Conservation (phyloP, 106 monocot species). For the Acorus calamus region DNA sequence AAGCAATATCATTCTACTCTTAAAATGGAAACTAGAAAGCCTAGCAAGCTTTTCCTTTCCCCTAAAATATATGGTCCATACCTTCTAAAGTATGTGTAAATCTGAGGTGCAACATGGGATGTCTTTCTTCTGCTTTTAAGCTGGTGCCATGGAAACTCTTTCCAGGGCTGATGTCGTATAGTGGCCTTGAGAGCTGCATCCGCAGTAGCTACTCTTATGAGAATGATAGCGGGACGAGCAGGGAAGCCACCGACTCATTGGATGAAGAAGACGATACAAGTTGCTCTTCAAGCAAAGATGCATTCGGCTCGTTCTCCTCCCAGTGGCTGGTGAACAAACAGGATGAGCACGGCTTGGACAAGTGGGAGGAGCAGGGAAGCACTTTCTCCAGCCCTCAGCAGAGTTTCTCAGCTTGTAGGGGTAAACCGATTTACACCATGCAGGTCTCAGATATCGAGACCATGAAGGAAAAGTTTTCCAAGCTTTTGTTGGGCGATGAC, state of each 20-base stretch:
- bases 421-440: slow-evolving; percentile 57
- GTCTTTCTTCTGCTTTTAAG: no score
- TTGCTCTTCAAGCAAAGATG: slow-evolving; percentile 75
- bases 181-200: slow-evolving; percentile 77
- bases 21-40: no score
- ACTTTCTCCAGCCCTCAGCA: slow-evolving; percentile 14
- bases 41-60: no score
- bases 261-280: slow-evolving; percentile 61
- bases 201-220: slow-evolving; percentile 56
- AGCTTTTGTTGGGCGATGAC: slow-evolving; percentile 15
- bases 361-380: slow-evolving; percentile 25
- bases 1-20: no score
- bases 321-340: slow-evolving; percentile 32
- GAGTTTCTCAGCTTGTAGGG: slow-evolving; percentile 27
- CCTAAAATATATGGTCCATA: no score
- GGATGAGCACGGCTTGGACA: slow-evolving; percentile 37
- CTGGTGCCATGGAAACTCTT: background rate
- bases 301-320: slow-evolving; percentile 53
- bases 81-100: no score
- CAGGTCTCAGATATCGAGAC: slow-evolving; percentile 6
- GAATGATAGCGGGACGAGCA: slow-evolving; percentile 32
- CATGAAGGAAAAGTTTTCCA: slow-evolving; percentile 19
- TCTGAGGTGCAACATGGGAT: no score
- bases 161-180: slow-evolving; percentile 74
- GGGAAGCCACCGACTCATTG: slow-evolving; percentile 38